Evolutionary conservation across 2,329 filamentous ascomycete species (phyloP), one percentile per base, ranked within the genome.

Genomic region (Apiospora hydei): DNA sequence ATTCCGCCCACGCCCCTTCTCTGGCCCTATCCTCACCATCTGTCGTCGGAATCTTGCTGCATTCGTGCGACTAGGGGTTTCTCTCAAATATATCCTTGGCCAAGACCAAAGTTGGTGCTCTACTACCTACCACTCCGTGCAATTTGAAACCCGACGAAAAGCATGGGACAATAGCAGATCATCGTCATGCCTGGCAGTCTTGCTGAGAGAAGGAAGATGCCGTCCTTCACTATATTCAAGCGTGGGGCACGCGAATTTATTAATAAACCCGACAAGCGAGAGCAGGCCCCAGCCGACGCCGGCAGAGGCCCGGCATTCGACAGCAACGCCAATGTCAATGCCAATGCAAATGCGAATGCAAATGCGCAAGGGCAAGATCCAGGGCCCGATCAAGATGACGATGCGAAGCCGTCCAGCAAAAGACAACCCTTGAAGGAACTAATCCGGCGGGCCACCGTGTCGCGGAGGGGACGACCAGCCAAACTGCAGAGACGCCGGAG

Each of bases 211-310:
- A 43, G 47, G 67, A 49, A 46, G 44, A 69, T 69, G 67, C 67
- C 44, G 43, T 69, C 67, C 13, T 69, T 69, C 26, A 49, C 44
- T 24, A 34, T 49, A 49, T 69, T 69, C 44, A 69, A 69, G 67
- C 67, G 67, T 38, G 67, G 44, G 44, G 34, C 57, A 41, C 57
- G 57, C 57, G 57, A 64, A 18, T 41, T 41, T 64, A 64, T 64
- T 64, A 64, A 64, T 41, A 64, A 64, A 64, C 34, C 57, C 57
- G 57, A 41, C 57, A 64, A 64, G 21, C 57, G 34, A 64, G 57
- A 64, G 11, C 57, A 64, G 57, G 34, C 34, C 34, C 34, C 53
- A 61, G 18, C 53, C 53, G 53, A 38, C 53, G 53, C 30, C 53
- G 53, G 34, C 16, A 61, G 53, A 34, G 34, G 53, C 30, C 53